Evolutionary conservation across 2,329 filamentous ascomycete species (phyloP).

Genomic region (Seiridium cupressi): DNA sequence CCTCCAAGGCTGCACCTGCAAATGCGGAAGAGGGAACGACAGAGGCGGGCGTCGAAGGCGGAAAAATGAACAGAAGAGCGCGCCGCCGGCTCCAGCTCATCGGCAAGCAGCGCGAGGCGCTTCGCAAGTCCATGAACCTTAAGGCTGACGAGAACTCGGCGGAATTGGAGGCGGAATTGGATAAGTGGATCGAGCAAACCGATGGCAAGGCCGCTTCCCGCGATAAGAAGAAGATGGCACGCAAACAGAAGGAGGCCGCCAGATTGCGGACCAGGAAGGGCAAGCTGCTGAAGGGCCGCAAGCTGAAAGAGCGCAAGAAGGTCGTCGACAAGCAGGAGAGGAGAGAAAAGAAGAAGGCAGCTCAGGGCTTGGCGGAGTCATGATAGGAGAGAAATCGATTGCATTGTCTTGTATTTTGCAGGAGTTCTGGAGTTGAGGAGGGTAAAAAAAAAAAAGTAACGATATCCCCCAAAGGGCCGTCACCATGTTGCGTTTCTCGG

Average conservation of each 20-base stretch:
- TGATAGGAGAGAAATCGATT: not conserved
- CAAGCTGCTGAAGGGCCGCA: constrained; percentile 16
- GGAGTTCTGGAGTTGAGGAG: not conserved
- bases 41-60: constrained; percentile 7
- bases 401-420: not conserved
- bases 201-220: constrained; percentile 14
- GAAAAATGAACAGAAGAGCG: constrained; percentile 19
- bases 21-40: constrained; percentile 8
- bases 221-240: constrained; percentile 18
- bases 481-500: not conserved
- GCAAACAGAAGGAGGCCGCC: constrained; percentile 17
- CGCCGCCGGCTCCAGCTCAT: constrained; percentile 27
- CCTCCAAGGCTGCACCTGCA: not conserved
- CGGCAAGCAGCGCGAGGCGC: constrained; percentile 19
- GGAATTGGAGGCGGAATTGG: constrained; percentile 21
- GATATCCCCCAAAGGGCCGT: too few relatives aligned
- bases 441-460: not conserved
- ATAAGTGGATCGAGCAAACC: constrained; percentile 16
- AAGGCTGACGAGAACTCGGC: constrained; percentile 18
- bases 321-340: constrained; percentile 12
- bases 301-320: constrained; percentile 17
- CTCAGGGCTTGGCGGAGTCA: not conserved
- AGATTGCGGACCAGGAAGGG: constrained; percentile 15
- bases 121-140: constrained; percentile 22
- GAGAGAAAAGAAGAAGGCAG: constrained; percentile 11